These are phyloP conservation scores for Hordeum marinum DNA, from an alignment of 176 grass and related monocot genomes.

Conservation along the genomic window DNA sequence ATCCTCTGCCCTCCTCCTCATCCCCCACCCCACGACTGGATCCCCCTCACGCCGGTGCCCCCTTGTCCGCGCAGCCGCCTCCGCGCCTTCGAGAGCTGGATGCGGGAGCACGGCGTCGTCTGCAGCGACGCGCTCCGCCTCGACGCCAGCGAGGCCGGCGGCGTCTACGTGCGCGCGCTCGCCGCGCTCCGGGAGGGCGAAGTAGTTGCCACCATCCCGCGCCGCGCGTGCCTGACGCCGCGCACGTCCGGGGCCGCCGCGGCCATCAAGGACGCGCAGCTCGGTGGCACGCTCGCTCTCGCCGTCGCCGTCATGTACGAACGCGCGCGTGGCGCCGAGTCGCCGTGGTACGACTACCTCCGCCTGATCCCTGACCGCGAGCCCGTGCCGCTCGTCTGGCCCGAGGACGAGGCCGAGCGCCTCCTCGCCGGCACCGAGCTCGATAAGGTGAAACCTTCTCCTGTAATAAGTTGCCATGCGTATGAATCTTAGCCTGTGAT, in stretches of 20 bases:
- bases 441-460: slow-evolving; percentile 51
- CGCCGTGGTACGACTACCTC: slow-evolving; percentile 69
- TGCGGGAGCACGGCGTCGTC: slow-evolving; percentile 62
- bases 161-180: slow-evolving; percentile 54
- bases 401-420: slow-evolving; percentile 40
- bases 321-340: slow-evolving; percentile 39
- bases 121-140: slow-evolving; percentile 82
- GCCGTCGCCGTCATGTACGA: slow-evolving; percentile 85
- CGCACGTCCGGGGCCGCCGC: slow-evolving; percentile 45
- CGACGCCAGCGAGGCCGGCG: slow-evolving; percentile 24
- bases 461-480: neutral
- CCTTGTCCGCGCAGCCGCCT: slow-evolving; percentile 37
- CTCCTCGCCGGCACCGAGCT: slow-evolving; percentile 87
- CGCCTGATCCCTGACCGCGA: slow-evolving; percentile 69
- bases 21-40: neutral
- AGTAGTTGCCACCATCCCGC: slow-evolving; percentile 76
- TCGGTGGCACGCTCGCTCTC: slow-evolving; percentile 57
- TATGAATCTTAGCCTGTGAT: neutral
- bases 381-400: slow-evolving; percentile 83
- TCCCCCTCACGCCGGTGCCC: neutral
- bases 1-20: neutral
- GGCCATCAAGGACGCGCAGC: slow-evolving; percentile 51
- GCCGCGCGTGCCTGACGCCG: slow-evolving; percentile 65
- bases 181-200: slow-evolving; percentile 58
- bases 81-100: slow-evolving; percentile 76